A percentile compares a stretch with the other conserved stretches of the same genome.
Evolutionary conservation across 371 early-diverging fungal genomes (phyloP).

Genomic region (Mortierella polycephala): DNA sequence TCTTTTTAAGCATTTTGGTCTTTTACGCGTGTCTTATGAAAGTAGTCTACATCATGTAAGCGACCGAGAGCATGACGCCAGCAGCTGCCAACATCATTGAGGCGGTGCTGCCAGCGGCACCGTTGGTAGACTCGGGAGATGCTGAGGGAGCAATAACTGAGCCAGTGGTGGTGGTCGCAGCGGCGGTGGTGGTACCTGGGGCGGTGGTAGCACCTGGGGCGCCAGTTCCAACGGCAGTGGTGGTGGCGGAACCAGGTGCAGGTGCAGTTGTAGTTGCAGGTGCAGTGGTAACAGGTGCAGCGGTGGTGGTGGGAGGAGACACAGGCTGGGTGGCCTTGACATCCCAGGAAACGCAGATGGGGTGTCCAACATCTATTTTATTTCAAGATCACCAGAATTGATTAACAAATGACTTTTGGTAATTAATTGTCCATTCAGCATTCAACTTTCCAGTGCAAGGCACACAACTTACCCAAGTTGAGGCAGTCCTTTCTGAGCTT

Average conservation of each 20-base stretch:
- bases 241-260: neutral
- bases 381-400: neutral
- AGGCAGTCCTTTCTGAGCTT: constrained; percentile 8
- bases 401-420: neutral
- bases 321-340: constrained; percentile 2
- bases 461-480: constrained; percentile 13
- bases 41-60: constrained; percentile 35
- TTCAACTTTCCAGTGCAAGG: neutral
- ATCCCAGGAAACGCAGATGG: constrained; percentile 32
- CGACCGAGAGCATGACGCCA: constrained; percentile 37
- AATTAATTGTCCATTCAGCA: neutral
- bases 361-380: constrained; percentile 11
- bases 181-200: neutral
- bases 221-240: neutral
- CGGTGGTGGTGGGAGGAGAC: neutral
- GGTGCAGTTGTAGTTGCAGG: neutral
- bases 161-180: neutral
- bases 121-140: neutral
- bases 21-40: neutral
- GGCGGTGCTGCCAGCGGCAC: constrained; percentile 19
- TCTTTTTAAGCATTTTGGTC: neutral
- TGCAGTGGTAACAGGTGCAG: too few relatives aligned
- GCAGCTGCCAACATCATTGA: constrained; percentile 40
- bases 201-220: neutral
- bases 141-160: neutral